Base-by-base conservation (phyloP, 768 basidiomycete species). In the Leccinum pellstonianum region DNA sequence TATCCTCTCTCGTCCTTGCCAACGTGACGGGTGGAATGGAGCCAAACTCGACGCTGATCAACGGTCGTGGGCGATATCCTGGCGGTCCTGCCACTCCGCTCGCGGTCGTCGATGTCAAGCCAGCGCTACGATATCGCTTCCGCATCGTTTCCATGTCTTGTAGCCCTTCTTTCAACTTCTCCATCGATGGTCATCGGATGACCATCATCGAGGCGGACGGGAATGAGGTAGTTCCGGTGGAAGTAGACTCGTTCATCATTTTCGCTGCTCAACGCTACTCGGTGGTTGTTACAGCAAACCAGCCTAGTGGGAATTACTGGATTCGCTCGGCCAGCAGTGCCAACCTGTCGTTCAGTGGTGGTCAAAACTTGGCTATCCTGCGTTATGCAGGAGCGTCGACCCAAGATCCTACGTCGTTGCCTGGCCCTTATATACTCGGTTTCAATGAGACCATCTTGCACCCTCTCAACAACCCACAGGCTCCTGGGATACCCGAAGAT, bases 161-260 rank as follows among this genome's bases (percentile, higher is more conserved):
- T 65, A 68, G 74, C 72, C 68, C 73, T 25, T 52, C 15, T 10
- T 82, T 74, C 66, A 70, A 67, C 31, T 81, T 83, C 64, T 70
- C 77, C 1, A 78, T 83, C 35, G 79, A 82, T 61, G 71, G 75
- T 10, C 82, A 83, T 57, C 67, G 67, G 4, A 64, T 83, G 74
- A 83, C 79, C 5, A 72, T 86, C 55, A 84, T 86, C 43, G 84
- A 86, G 63, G 80, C 69, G 2, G 84, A 86, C 51, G 77, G 80
- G 1, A 71, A 68, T 49, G 78, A 79, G 62, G 77, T 76, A 0
- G 46, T 66, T 23, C 80, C 84, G 1, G 67, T 80, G 7, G 68
- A 71, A 4, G 82, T 81, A 3, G 79, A 81, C 51, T 74, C 70
- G 14, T 62, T 80, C 31, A 49, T 35, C 15, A 49, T 70, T 25